Base-by-base conservation (phyloP, 1,284 basidiomycete species). In the Rhizopogon hawkerae region DNA sequence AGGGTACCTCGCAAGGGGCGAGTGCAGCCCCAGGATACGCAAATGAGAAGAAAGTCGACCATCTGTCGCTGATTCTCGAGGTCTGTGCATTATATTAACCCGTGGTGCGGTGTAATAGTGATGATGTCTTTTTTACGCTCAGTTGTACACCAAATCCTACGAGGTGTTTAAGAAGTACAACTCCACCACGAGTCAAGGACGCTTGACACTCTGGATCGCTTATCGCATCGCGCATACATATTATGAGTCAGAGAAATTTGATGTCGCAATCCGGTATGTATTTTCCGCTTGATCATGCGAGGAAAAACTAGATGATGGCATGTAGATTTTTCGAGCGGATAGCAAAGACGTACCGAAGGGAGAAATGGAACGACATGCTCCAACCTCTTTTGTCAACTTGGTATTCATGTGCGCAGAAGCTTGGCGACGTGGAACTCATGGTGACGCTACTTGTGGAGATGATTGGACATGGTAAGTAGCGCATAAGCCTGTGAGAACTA, bases 61-160 rank as follows among this genome's bases (percentile, higher is more conserved):
- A 96, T 65, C 65, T 85, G 18, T 78, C 79, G 1, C 73, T 92
- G 45, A 81, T 89, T 34, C 71, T 93, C 29, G 93, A 96, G 75
- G 89, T 87, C 51, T 43, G 69, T 46, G 38, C 18, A 11, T 43
- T 11, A 31, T 43, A 34, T 5, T 35, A 3, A 26, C 10, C 4
- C 9, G 16, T 24, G 10, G n/a, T 35, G 7, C 14, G 14, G n/a
- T n/a, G 18, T 34, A 31, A 34, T 38, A 21, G 41, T 54, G 43
- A 35, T 21, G 35, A 33, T 34, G 43, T 16, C 21, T 26, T 41
- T 13, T 35, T 13, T 31, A 0, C 8, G 14, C 34, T n/a, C 50
- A 92, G 88, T 75, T 96, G 1, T 92, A 91, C 60, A 93, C 89
- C 1, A 90, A 92, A 61, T 77, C 93, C 1, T 94, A 95, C 62